A percentile compares a stretch with the other conserved stretches of the same genome.
Evolutionary conservation across 345 rosid genomes (phyloP).

Genomic region (Populus simonii): DNA sequence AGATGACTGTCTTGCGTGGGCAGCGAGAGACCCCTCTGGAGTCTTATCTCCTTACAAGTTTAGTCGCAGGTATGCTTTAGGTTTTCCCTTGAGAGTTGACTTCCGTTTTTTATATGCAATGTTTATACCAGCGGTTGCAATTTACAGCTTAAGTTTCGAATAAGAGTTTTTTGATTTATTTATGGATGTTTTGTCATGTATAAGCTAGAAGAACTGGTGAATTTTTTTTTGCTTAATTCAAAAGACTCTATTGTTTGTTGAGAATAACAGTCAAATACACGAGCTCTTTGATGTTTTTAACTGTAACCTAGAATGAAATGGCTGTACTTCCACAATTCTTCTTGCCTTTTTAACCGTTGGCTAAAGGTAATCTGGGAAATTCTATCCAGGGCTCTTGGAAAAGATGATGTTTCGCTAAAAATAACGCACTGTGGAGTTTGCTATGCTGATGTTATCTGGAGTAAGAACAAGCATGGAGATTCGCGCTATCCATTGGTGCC

Average conservation of each 20-base stretch:
- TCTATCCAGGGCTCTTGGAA: conserved; percentile 49
- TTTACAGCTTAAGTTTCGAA: neutral
- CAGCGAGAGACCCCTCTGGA: conserved; percentile 24
- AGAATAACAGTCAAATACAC: no score
- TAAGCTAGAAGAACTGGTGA: no score
- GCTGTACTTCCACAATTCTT: no score
- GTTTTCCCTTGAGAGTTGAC: neutral
- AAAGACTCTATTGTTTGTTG: no score
- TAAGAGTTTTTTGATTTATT: no score
- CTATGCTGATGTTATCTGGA: conserved; percentile 80
- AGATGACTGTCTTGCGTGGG: conserved; percentile 21
- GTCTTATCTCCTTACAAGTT: conserved; percentile 14
- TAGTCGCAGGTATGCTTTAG: conserved; percentile 8
- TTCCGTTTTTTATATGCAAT: neutral
- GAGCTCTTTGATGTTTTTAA: no score
- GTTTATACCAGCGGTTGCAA: neutral
- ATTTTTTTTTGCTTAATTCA: no score
- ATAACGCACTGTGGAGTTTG: conserved; percentile 94
- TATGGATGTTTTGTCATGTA: no score
- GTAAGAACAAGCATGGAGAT: conserved; percentile 54
- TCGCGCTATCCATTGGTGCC: conserved; percentile 85
- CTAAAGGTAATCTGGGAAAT: neutral
- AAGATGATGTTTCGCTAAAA: conserved; percentile 62
- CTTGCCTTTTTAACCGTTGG: no score
- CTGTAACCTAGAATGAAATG: no score